Base-by-base conservation (phyloP, 495 filamentous ascomycete species). In the Clohesyomyces aquaticus region DNA sequence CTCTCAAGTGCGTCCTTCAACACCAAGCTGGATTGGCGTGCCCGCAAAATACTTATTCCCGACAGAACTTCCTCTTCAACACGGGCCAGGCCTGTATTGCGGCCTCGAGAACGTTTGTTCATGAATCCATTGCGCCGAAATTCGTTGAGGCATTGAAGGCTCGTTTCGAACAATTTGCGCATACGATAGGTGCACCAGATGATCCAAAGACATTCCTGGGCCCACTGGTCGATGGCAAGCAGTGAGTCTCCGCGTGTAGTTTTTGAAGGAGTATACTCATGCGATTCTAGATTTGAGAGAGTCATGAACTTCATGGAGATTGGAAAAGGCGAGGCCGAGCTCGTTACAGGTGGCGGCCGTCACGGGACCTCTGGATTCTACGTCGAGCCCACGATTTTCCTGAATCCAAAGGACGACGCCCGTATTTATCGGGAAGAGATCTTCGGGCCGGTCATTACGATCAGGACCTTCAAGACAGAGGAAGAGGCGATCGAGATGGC, bases 381-480 rank as follows among this genome's bases (percentile, higher is more conserved):
- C 56, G 74, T 83, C 22, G 61, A 78, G 63, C 81, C 80, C 8
- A 79, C 80, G 3, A 70, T 83, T n/a, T 79, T 82, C 65, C 65
- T 78, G 1, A 77, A 78, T 45, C 76, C 77, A 10, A 65, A 68
- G 27, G 69, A 76, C 8, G 74, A 79, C 67, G 74, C 73, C 16
- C 72, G 78, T 45, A 76, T 83, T 29, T 76, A 76, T 67, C 78
- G 71, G 18, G 75, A 81, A 26, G 82, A 85, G 67, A 82, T 83
- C 27, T 84, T 85, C 62, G 82, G 82, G 0, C 81, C 82, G 0
- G 79, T 84, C 4, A 74, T 79, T 8, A 75, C 76, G 0, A 54
- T 85, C 16, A 76, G 72, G 59, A 74, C 74, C 6, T 85, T 85
- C 72, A 79, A 83, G 62, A 80, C 77, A 4, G 82, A 84, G 38